Base-by-base conservation (phyloP, 2,329 filamentous ascomycete species). In the Fusarium pseudoanthophilum region DNA sequence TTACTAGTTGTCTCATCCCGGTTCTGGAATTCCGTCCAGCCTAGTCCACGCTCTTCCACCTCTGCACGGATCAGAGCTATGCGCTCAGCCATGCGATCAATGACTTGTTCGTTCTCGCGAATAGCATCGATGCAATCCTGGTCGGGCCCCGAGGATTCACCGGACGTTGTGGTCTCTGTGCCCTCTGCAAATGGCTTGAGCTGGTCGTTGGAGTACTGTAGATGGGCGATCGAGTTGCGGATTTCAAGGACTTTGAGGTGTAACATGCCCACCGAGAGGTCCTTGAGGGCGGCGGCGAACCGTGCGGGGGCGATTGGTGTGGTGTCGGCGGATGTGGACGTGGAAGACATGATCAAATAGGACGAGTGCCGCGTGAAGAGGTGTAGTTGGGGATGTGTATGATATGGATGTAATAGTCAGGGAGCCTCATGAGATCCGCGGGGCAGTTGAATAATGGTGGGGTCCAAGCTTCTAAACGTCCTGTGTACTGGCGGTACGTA, bases 221-320 rank as follows among this genome's bases (percentile, higher is more conserved):
- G 90, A 81, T 95, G 92, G 30, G 88, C 87, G 79, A 95, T 91
- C 76, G 87, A 90, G 87, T 94, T 95, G 80, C 89, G 90, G 70
- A 95, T 87, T 81, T 95, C 93, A 79, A 92, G 88, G 67, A 92
- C 89, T 82, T 95, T 95, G 82, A 92, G 86, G 82, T 92, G 91
- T 11, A 95, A 90, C 64, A 87, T 87, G 71, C 88, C 86, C 73
- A 91, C 80, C 45, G 92, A 89, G 63, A 95, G 90, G 68, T 91
- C 88, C 73, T 87, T 85, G 74, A 95, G 86, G 30, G 93, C 93
- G 69, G 86, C 84, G 78, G 91, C 89, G 84, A 93, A 94, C 79
- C 88, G 88, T 24, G 85, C 80, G 32, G 90, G 84, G 51, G 87
- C 83, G 79, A 93, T 93, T 66, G 92, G 91, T 16, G 80, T 78